Evolutionary conservation across 371 early-diverging fungal genomes (phyloP), one percentile per base, ranked within the genome.

Genomic region (Mortierella sp.): DNA sequence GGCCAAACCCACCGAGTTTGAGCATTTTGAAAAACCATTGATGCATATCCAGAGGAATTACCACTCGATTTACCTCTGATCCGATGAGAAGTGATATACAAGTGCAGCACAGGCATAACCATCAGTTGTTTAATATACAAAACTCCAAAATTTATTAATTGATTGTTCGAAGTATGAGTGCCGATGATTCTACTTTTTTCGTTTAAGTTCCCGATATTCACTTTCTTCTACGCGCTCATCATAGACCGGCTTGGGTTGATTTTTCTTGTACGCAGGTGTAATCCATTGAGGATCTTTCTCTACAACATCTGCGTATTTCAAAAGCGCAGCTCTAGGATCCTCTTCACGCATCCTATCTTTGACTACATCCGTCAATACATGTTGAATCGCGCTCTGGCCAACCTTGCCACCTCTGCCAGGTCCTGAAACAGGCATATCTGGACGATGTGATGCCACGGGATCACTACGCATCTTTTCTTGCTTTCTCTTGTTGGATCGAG

Each of bases 241-340:
- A 83, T 93, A 94, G 5, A 97, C 86, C 2, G 96, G 78, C 24
- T 93, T 92, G 40, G 96, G 96, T 71, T 96, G 96, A 11, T 89
- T 94, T 53, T 88, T 85, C 74, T 93, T 87, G 83, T 98, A 98
- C 0, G 97, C 97, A 63, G 91, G 95, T 8, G 92, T 90, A 66
- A 97, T 91, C 93, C 96, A 97, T 84, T 91, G 90, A 2, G 97
- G 97, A 62, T 97, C 92, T 22, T 88, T 78, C 63, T 93, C 94
- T 0, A 97, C 96, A 2, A 85, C 87, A 19, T 92, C 88, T 1
- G 98, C 98, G 84, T 96, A 95, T 74, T 90, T 95, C 32, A 98
- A 86, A 72, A 98, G 89, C 11, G 97, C 99, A 67, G 94, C 98
- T 52, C 99, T 89, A 19, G 99, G 99, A 87, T 98, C 99, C 64